Conservation (phyloP, 2,329 filamentous ascomycete genomes). For the Byssoonygena ceratinophila region DNA sequence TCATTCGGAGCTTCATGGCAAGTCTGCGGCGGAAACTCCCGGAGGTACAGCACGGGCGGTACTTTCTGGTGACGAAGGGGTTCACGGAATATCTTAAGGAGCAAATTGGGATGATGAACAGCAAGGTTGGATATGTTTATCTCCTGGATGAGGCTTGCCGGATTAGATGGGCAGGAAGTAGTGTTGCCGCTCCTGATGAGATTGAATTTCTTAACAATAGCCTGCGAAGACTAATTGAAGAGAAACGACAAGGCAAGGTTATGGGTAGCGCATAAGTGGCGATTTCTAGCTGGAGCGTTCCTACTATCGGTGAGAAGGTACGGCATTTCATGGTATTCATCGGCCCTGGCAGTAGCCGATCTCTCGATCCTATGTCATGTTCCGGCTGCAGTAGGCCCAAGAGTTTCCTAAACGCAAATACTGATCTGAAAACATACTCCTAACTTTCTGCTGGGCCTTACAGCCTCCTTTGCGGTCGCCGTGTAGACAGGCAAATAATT, state of each 20-base stretch:
- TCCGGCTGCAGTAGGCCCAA: too few species aligned
- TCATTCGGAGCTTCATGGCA: conserved; percentile 47
- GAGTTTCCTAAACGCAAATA: too few species aligned
- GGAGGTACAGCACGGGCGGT: conserved; percentile 44
- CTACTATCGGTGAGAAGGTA: too few species aligned
- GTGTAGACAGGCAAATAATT: too few species aligned
- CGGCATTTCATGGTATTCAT: too few species aligned
- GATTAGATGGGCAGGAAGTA: conserved; percentile 87
- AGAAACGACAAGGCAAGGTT: conserved; percentile 20
- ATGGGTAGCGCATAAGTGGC: neutral
- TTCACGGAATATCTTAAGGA: conserved; percentile 48
- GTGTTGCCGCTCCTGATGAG: conserved; percentile 33
- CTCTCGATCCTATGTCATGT: too few species aligned
- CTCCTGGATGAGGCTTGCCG: conserved; percentile 76
- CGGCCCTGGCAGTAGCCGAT: too few species aligned
- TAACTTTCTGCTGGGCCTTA: too few species aligned
- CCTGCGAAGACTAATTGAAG: conserved; percentile 34
- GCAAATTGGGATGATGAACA: conserved; percentile 63
- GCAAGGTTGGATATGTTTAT: conserved; percentile 88
- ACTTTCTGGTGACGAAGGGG: conserved; percentile 51
- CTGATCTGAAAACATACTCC: too few species aligned
- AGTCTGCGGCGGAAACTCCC: conserved; percentile 40
- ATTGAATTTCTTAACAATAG: conserved; percentile 36
- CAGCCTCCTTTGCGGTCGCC: too few species aligned
- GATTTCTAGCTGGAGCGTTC: neutral